Evolutionary conservation across 1,284 basidiomycete genomes (phyloP).

Genomic region (Cryptococcus wingfieldii): DNA sequence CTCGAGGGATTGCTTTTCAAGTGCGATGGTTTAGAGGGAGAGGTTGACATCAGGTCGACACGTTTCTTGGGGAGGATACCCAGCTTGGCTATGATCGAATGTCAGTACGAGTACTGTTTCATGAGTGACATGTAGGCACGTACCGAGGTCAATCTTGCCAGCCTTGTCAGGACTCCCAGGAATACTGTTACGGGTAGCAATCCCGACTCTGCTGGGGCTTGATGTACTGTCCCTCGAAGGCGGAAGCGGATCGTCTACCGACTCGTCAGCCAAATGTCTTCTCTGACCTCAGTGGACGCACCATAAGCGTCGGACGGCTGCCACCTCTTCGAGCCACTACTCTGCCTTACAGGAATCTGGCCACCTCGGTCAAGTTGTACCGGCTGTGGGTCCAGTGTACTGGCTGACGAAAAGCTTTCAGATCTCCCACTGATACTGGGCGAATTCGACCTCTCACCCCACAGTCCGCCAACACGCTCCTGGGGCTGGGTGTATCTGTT

Average conservation of each 20-base stretch:
- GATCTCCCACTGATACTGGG: constrained; percentile 14
- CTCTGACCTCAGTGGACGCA: constrained; percentile 11
- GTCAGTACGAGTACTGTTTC: background rate
- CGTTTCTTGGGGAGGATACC: constrained; percentile 48
- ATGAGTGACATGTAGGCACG: constrained; percentile 7
- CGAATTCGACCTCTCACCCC: constrained; percentile 25
- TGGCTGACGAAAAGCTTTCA: constrained; percentile 30
- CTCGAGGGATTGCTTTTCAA: constrained; percentile 1
- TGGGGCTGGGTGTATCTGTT: constrained; percentile 9
- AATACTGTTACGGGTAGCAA: background rate
- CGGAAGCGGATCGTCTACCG: constrained; percentile 28
- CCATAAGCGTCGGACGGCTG: constrained; percentile 43
- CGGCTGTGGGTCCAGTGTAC: constrained; percentile 20
- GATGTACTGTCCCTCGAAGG: constrained; percentile 10
- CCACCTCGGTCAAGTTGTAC: background rate
- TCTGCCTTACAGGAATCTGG: too few species aligned
- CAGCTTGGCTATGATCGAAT: constrained; percentile 35
- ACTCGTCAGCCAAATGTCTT: background rate
- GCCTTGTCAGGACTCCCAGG: constrained; percentile 25
- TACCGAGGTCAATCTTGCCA: constrained; percentile 48
- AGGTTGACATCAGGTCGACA: constrained; percentile 44
- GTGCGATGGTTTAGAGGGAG: constrained; percentile 13
- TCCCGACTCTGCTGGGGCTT: background rate
- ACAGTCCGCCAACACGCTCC: constrained; percentile 13
- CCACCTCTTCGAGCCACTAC: constrained; percentile 29